Conservation (phyloP, 306 rosid genomes). For the Quercus alba region DNA sequence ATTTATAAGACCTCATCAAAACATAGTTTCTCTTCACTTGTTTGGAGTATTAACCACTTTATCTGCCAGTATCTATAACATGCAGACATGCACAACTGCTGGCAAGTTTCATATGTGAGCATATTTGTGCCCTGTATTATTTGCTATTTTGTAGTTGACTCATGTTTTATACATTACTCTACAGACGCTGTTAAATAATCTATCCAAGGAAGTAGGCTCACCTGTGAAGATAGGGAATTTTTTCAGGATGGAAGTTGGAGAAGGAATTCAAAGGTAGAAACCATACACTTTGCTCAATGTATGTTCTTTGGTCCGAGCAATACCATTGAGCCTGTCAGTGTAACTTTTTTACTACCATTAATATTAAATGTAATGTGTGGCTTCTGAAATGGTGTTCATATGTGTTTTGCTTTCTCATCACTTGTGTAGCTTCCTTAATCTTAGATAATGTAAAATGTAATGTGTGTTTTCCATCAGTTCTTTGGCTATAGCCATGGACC, state of each 20-base stretch:
- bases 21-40: background rate
- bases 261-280: slow-evolving; percentile 78
- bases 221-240: slow-evolving; percentile 74
- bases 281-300: background rate
- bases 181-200: slow-evolving; percentile 65
- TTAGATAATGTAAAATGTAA: background rate
- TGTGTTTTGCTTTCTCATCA: background rate
- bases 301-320: background rate
- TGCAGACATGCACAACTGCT: background rate
- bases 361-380: background rate
- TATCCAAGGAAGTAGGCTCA: slow-evolving; percentile 83
- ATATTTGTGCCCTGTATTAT: background rate
- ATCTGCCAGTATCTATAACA: background rate
- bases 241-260: slow-evolving; percentile 91
- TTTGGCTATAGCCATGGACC: background rate
- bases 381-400: background rate
- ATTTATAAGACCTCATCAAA: background rate
- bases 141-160: slow-evolving; percentile 3
- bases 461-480: background rate
- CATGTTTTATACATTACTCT: slow-evolving; percentile 18
- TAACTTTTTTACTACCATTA: background rate
- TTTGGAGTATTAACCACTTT: background rate
- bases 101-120: background rate
- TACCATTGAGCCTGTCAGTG: background rate
- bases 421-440: background rate